Evolutionary conservation across 768 basidiomycete species (phyloP), one percentile per base, ranked within the genome.

Genomic region (Rhizopogon rudus): DNA sequence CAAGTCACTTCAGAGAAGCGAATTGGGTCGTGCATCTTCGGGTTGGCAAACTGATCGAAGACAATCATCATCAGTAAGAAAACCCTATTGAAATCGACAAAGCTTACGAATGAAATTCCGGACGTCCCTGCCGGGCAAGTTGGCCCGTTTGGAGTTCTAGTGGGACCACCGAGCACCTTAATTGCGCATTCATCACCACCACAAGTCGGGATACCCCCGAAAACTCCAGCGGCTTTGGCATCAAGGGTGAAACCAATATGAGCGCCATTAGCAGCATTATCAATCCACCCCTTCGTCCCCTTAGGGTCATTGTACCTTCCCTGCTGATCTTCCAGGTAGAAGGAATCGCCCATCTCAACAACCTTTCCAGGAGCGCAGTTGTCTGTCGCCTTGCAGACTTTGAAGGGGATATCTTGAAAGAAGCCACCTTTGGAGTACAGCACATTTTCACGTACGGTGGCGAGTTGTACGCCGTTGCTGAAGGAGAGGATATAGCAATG

Each of bases 401-500:
- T 44, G 43, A 44, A 44, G 9, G 43, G 43, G 13, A 44, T 44
- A 28, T 48, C 43, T 5, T 20, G 17, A 13, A 44, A 44, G 28
- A 35, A 35, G 35, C 35, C 35, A 5, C 35, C 35, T 35, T 35
- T 35, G 35, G 35, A 12, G 12, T 35, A 44, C 2, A 44, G 4
- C 16, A 16, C 3, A 3, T 17, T 44, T 44, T 35, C 35, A 13
- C 35, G 35, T 35, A 35, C 35, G 35, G 35, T 35, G 12, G 12
- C 12, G 35, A 35, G 35, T 35, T 48, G 45, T 33, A 3, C 2
- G 25, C 25, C 45, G 45, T 48, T 9, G 28, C 25, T 14, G 45
- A 48, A 48, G 45, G 45, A 48, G 25, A 48, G 25, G 25, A 48
- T 48, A 33, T 48, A 48, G 45, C 45, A 46, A 17, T 48, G 45